Evolutionary conservation across 371 early-diverging fungal genomes (phyloP).

Genomic region (Circinella minor): DNA sequence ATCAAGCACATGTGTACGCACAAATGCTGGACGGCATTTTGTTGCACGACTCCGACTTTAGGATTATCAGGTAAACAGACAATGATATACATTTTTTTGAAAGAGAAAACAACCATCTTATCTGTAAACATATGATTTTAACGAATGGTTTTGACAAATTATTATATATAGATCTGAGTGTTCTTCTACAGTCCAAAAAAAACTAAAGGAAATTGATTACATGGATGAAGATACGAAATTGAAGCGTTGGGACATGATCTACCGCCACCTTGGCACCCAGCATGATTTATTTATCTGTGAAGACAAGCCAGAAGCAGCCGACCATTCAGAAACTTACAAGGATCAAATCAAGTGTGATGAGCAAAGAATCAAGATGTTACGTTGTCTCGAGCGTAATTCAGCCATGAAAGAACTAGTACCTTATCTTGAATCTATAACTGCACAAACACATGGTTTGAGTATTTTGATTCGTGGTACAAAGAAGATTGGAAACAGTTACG

Average conservation of each 20-base stretch:
- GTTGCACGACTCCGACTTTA: neutral
- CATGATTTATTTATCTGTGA: slow-evolving; percentile 1
- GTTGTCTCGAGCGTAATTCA: neutral
- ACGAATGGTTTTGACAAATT: neutral
- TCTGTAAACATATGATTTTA: neutral
- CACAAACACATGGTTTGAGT: neutral
- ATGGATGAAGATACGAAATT: too few species aligned
- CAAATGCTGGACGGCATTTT: too few species aligned
- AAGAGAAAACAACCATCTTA: neutral
- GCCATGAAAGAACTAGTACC: neutral
- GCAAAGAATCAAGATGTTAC: neutral
- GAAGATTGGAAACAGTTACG: neutral
- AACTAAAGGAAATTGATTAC: neutral
- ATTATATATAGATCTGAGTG: neutral
- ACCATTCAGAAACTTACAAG: neutral
- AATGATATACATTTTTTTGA: too few species aligned
- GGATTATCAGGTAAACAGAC: neutral
- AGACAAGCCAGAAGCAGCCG: neutral
- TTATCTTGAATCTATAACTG: neutral
- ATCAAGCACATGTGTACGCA: too few species aligned
- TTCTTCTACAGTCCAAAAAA: neutral
- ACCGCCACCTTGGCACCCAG: neutral
- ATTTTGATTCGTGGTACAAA: neutral
- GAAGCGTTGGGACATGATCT: slow-evolving; percentile 3
- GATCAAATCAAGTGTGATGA: slow-evolving; percentile 1